Percentiles rank a stretch among this genome's conserved stretches.
Conservation (phyloP, 306 rosid species). For the Cicer arietinum region DNA sequence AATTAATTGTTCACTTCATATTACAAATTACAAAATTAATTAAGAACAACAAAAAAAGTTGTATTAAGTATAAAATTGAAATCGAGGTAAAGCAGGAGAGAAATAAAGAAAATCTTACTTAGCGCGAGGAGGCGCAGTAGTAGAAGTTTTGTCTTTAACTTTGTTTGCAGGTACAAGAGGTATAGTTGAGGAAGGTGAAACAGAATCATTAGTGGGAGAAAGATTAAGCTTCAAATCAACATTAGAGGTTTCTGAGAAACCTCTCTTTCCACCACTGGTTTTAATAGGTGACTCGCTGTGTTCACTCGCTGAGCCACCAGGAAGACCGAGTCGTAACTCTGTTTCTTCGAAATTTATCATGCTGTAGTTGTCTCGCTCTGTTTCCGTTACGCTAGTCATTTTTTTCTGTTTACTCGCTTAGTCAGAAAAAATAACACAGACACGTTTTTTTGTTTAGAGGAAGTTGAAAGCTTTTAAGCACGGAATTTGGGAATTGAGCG, state of each 20-base stretch:
- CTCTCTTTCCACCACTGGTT: conserved; percentile 63
- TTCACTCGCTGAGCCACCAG: conserved; percentile 53
- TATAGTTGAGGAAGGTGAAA: conserved; percentile 38
- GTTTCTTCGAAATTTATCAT: conserved; percentile 80
- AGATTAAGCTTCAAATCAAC: conserved; percentile 93
- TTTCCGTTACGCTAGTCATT: conserved; percentile 37
- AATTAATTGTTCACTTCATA: too few relatives aligned
- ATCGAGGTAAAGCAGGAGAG: neutral
- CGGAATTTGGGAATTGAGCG: neutral
- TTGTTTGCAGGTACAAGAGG: neutral
- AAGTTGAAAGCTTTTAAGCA: conserved; percentile 22
- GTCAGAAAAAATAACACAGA: conserved; percentile 5
- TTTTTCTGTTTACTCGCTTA: neutral
- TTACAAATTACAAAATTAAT: too few relatives aligned
- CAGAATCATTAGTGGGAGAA: conserved; percentile 53
- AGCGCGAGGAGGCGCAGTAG: conserved; percentile 37
- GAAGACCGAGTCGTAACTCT: conserved; percentile 81
- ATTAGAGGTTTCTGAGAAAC: conserved; percentile 52
- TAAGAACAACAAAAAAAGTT: neutral
- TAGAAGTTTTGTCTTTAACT: conserved; percentile 35
- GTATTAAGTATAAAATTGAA: neutral
- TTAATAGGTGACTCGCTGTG: conserved; percentile 32
- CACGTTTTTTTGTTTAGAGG: neutral
- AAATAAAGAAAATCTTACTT: conserved; percentile 54
- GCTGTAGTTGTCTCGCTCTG: conserved; percentile 42